Conservation (phyloP, 2,329 filamentous ascomycete species). For the Domatiomyces catenatus region DNA sequence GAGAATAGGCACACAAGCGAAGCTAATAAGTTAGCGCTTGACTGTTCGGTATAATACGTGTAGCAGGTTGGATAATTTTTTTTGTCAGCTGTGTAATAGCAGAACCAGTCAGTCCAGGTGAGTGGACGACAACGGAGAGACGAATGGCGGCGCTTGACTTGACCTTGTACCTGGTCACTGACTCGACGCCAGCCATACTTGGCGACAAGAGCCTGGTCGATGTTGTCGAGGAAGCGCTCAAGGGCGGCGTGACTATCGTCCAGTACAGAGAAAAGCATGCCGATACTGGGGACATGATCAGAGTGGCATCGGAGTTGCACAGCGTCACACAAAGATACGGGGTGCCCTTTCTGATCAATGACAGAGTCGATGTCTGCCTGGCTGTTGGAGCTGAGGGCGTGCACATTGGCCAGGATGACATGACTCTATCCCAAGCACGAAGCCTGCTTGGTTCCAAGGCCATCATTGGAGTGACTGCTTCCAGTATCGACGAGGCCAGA, state of each 20-base stretch:
- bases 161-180: conserved; percentile 78
- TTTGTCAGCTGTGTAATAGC: too few relatives aligned
- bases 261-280: conserved; percentile 82
- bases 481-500: conserved; percentile 55
- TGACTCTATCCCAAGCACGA: conserved; percentile 57
- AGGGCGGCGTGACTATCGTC: conserved; percentile 69
- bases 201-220: conserved; percentile 52
- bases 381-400: conserved; percentile 81
- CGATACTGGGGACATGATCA: conserved; percentile 55
- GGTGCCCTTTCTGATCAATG: conserved; percentile 81
- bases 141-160: conserved; percentile 43
- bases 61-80: neutral
- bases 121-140: neutral
- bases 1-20: too few relatives aligned
- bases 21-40: neutral
- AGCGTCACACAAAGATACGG: conserved; percentile 48
- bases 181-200: conserved; percentile 75
- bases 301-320: conserved; percentile 58
- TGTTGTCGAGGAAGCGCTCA: conserved; percentile 60
- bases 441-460: conserved; percentile 56
- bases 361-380: conserved; percentile 75
- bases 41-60: neutral
- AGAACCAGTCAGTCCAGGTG: neutral
- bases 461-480: conserved; percentile 82
- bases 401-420: conserved; percentile 89